phyloP scores from a whole-genome alignment of 768 basidiomycete species.

The Lyophyllum semitale region DNA sequence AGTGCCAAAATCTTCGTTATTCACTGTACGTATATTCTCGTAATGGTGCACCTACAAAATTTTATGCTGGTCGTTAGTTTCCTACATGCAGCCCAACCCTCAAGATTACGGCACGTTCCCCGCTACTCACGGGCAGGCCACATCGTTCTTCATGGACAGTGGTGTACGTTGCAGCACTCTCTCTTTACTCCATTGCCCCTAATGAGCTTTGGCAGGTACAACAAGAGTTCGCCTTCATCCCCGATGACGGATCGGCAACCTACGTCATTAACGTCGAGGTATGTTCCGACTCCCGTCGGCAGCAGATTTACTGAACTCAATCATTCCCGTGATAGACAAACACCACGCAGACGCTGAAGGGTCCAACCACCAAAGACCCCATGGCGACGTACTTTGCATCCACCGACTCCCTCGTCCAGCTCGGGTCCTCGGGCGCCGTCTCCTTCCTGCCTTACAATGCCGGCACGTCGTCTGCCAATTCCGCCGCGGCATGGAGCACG shows the following conservation, averaged over 20 bases:
- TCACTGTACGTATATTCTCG: constrained; percentile 60
- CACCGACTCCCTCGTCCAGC: constrained; percentile 63
- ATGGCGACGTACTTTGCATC: constrained; percentile 65
- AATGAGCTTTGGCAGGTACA: constrained; percentile 47
- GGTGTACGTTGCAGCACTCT: constrained; percentile 46
- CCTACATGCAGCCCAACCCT: constrained; percentile 74
- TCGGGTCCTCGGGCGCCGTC: constrained; percentile 60
- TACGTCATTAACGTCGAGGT: constrained; percentile 75
- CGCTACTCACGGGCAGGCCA: constrained; percentile 62
- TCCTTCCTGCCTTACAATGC: constrained; percentile 61
- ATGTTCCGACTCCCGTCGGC: constrained; percentile 3
- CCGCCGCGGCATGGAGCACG: constrained; percentile 48
- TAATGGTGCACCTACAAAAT: neutral
- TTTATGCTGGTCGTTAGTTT: constrained; percentile 46
- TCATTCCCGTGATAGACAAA: constrained; percentile 47
- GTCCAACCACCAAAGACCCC: constrained; percentile 62
- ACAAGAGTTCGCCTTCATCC: constrained; percentile 75
- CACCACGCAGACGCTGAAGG: constrained; percentile 60
- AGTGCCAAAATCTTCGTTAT: constrained; percentile 82
- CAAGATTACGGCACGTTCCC: constrained; percentile 74
- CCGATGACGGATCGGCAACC: constrained; percentile 68
- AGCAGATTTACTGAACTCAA: neutral
- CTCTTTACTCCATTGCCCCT: neutral
- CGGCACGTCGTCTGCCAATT: constrained; percentile 42
- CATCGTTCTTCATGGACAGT: constrained; percentile 64